Base-by-base conservation (phyloP, 2,329 filamentous ascomycete species). In the Chaetoscypha palmicola region DNA sequence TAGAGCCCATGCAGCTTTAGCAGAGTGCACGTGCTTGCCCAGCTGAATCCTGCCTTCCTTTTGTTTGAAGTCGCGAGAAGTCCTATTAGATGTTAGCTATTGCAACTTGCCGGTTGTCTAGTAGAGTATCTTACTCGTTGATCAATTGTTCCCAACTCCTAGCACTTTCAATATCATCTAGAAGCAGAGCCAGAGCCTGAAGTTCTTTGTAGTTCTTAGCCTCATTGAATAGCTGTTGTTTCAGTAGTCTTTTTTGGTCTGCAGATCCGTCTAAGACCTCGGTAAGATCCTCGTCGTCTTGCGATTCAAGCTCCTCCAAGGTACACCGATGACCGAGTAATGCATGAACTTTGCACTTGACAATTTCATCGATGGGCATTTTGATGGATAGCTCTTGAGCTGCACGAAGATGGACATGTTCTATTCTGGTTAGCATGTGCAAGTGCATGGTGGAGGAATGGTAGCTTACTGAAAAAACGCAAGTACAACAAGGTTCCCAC, bases 401-500 rank as follows among this genome's bases (percentile, higher is more conserved):
- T 38, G 77, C 77, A 23, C 68, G 65, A 35, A 82, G 65, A 47
- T 68, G 54, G 45, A 58, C 47, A 21, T 63, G 66, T 43, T 73
- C 72, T 55, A 45, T 17, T 24, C 26, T 33, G 31, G 38, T 59
- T 57, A 51, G 54, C 45, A 41, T 36, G 26, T n/a, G 30, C 14
- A 23, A 19, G 36, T 28, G 24, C 12, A 12, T 37, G 9, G 30
- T 17, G 30, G 14, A 32, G 12, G 19, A 17, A 11, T 38, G 40
- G 19, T 23, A 36, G 75, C 87, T 71, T 77, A 94, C 88, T 75
- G 36, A 94, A 73, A 58, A 96, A 89, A 48, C 82, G 81, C 58
- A 85, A 85, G 66, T 95, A 87, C n/a, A 90, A 75, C 55, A 79
- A 74, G 22, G 77, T 76, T 32, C 87, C 80, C 44, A 79, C 72